A percentile compares a stretch with the other conserved stretches of the same genome.
phyloP scores from a whole-genome alignment of 441 rosid genomes.

The Adansonia madagascariensis region DNA sequence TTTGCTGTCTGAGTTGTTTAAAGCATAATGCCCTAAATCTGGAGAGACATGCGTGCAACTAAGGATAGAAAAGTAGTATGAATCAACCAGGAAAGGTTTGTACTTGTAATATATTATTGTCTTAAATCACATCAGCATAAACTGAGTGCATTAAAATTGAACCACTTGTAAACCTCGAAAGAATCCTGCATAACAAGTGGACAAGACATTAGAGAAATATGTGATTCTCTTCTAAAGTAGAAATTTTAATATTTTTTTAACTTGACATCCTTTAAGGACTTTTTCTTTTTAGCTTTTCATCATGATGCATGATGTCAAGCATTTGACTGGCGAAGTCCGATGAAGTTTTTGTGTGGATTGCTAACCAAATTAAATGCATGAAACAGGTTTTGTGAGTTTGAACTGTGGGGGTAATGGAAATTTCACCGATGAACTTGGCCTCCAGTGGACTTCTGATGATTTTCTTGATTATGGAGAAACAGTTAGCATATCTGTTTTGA shows the following conservation, averaged over 20 bases:
- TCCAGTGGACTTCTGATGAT: slow-evolving; percentile 75
- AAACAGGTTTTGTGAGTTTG: slow-evolving; percentile 90
- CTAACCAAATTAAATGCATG: slow-evolving; percentile 28
- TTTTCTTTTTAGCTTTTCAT: not conserved
- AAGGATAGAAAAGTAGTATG: not conserved
- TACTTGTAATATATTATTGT: not conserved
- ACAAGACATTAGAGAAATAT: not conserved
- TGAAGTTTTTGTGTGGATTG: slow-evolving; percentile 7
- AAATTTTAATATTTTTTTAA: not conserved
- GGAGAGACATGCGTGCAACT: not conserved
- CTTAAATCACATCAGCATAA: slow-evolving; percentile 3
- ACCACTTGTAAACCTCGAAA: not conserved
- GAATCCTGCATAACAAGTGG: not conserved
- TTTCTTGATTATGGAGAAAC: slow-evolving; percentile 64
- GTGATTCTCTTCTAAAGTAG: not conserved
- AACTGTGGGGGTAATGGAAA: slow-evolving; percentile 80
- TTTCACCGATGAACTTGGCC: slow-evolving; percentile 80
- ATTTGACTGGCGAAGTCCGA: not conserved
- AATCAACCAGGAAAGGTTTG: not conserved
- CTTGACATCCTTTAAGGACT: not conserved
- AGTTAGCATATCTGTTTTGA: slow-evolving; percentile 54
- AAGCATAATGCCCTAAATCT: not conserved
- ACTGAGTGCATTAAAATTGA: slow-evolving; percentile 16
- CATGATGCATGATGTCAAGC: slow-evolving; percentile 15
- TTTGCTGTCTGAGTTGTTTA: slow-evolving; percentile 5